These are phyloP conservation scores for Rasamsonia emersonii DNA, from an alignment of 2,329 filamentous ascomycete genomes.

Conservation along the genomic window DNA sequence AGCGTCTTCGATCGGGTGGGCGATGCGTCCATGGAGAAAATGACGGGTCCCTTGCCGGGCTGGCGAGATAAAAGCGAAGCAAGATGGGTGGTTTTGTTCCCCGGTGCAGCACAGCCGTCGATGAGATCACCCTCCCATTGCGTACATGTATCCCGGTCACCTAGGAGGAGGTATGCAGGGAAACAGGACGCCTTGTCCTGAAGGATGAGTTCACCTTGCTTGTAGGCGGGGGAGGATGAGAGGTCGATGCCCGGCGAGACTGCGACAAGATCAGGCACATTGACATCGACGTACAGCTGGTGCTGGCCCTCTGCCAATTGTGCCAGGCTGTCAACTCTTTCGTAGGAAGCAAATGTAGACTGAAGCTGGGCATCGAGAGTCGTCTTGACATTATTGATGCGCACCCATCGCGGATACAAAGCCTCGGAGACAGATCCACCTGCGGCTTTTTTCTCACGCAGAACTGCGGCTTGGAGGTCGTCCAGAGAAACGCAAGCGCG, in stretches of 20 bases:
- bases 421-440: slow-evolving; percentile 31
- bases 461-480: slow-evolving; percentile 42
- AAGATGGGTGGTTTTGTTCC: slow-evolving; percentile 94
- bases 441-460: slow-evolving; percentile 32
- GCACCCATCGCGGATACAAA: slow-evolving; percentile 78
- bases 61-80: slow-evolving; percentile 64
- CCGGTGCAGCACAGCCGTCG: slow-evolving; percentile 90
- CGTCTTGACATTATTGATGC: slow-evolving; percentile 71
- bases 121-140: slow-evolving; percentile 59
- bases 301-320: slow-evolving; percentile 43
- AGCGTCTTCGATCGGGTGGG: slow-evolving; percentile 59
- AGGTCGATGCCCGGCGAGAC: slow-evolving; percentile 65
- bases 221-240: slow-evolving; percentile 64
- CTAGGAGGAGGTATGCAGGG: slow-evolving; percentile 76
- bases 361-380: slow-evolving; percentile 63
- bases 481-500: slow-evolving; percentile 61
- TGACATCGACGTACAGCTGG: slow-evolving; percentile 61
- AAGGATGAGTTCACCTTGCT: slow-evolving; percentile 68
- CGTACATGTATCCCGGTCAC: slow-evolving; percentile 39
- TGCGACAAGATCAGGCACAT: slow-evolving; percentile 78
- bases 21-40: slow-evolving; percentile 42
- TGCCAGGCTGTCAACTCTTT: slow-evolving; percentile 46
- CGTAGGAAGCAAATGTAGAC: slow-evolving; percentile 62
- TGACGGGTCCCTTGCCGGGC: slow-evolving; percentile 29
- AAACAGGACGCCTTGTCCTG: slow-evolving; percentile 98